A percentile compares a stretch with the other conserved stretches of the same genome.
Conservation (phyloP, 441 rosid genomes). For the Lepidium campestre region DNA sequence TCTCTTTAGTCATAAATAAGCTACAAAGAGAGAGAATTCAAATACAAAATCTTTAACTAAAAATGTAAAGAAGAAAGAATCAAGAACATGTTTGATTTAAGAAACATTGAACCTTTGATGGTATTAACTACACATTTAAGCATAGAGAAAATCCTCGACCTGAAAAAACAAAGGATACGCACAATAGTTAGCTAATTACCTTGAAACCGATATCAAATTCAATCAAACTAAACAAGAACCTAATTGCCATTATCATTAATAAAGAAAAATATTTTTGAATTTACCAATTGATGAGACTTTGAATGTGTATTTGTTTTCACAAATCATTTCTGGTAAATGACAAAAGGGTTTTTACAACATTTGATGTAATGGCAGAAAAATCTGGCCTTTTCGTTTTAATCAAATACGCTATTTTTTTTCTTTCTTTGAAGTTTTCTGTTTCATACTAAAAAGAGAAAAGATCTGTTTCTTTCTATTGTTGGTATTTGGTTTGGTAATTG, state of each 20-base stretch:
- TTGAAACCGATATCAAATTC: not conserved
- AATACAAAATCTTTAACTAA: not conserved
- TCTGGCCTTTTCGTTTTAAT: not conserved
- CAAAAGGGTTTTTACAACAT: not conserved
- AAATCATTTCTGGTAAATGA: not conserved
- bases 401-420: not conserved
- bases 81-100: not conserved
- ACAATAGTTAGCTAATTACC: not conserved
- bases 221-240: not conserved
- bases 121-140: conserved; percentile 2
- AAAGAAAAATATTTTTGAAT: not conserved
- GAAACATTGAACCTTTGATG: not conserved
- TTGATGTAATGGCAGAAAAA: not conserved
- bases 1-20: conserved; percentile 52
- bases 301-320: not conserved
- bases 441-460: conserved; percentile 4
- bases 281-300: not conserved
- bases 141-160: conserved; percentile 14
- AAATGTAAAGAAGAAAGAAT: not conserved
- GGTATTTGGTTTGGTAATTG: too few species aligned
- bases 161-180: not conserved
- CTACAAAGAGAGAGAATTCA: not conserved
- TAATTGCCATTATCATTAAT: not conserved
- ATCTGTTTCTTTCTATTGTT: not conserved
- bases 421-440: not conserved